Conservation (phyloP, 805 yeast species). For the Starmerella roubikii region DNA sequence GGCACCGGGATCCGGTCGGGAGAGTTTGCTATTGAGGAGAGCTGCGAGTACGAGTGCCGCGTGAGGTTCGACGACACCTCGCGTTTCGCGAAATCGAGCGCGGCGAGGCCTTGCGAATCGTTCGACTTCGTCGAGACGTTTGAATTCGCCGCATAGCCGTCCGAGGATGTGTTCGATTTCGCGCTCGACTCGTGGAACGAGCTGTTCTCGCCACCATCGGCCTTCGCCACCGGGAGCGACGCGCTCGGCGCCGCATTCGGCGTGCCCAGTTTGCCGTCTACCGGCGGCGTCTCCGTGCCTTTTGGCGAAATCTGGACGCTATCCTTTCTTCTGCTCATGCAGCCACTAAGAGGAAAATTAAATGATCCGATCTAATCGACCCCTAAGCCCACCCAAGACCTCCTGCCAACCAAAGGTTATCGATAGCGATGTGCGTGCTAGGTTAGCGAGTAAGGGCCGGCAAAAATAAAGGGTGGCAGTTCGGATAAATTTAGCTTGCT, state of each 20-base stretch:
- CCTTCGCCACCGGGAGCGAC: not conserved
- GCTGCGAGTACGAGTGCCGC: constrained; percentile 14
- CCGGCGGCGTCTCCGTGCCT: too few relatives aligned
- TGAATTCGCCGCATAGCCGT: too few relatives aligned
- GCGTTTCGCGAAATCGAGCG: constrained; percentile 19
- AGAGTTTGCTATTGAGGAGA: constrained; percentile 12
- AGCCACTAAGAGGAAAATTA: too few relatives aligned
- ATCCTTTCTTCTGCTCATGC: too few relatives aligned
- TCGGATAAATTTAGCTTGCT: not conserved
- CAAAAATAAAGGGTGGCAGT: not conserved
- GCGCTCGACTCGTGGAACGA: not conserved
- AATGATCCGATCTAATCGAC: too few relatives aligned
- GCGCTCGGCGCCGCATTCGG: not conserved
- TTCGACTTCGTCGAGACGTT: too few relatives aligned
- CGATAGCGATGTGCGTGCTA: too few relatives aligned
- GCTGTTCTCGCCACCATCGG: not conserved
- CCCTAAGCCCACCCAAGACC: too few relatives aligned
- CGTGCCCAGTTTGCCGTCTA: too few relatives aligned
- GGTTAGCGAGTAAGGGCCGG: too few relatives aligned
- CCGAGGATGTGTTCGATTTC: not conserved
- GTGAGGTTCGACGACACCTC: constrained; percentile 11
- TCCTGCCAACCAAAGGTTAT: too few relatives aligned
- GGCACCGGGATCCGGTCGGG: constrained; percentile 6
- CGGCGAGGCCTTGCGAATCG: not conserved
- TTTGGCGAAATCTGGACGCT: not conserved